These are phyloP conservation scores for Elsinoe ampelina DNA, from an alignment of 2,329 filamentous ascomycete genomes.

Conservation along the genomic window DNA sequence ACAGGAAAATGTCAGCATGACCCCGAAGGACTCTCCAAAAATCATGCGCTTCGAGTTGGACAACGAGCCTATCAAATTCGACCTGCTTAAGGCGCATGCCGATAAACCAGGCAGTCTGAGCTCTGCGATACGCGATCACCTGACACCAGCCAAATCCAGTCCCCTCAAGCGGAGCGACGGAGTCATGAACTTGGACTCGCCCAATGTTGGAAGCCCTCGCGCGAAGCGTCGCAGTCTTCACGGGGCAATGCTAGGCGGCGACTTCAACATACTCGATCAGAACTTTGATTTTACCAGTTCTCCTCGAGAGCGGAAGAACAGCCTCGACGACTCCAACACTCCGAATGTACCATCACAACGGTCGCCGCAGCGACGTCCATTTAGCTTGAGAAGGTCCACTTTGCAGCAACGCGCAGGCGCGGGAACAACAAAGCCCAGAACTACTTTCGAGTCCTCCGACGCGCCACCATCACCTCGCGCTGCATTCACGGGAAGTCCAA, in stretches of 20 bases:
- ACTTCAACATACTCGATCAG: conserved; percentile 71
- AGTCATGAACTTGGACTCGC: conserved; percentile 76
- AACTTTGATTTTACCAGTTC: conserved; percentile 24
- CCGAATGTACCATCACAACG: conserved; percentile 15
- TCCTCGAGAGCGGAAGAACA: conserved; percentile 17
- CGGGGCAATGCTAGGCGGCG: conserved; percentile 52
- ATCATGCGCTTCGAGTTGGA: conserved; percentile 29
- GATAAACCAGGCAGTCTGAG: conserved; percentile 35
- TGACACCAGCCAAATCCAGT: conserved; percentile 56
- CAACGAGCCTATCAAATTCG: conserved; percentile 40
- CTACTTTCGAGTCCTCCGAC: conserved; percentile 27
- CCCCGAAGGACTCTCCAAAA: conserved; percentile 20
- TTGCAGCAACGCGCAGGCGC: conserved; percentile 68
- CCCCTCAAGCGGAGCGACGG: conserved; percentile 88
- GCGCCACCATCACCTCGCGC: conserved; percentile 15
- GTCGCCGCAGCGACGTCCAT: conserved; percentile 27
- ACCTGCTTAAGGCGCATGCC: conserved; percentile 37
- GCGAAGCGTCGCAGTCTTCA: conserved; percentile 86
- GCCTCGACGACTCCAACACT: conserved; percentile 13
- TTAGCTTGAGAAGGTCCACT: conserved; percentile 65
- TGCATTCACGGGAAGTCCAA: conserved; percentile 18
- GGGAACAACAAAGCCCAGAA: conserved; percentile 30
- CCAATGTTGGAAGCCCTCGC: conserved; percentile 70
- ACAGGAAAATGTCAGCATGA: conserved; percentile 28
- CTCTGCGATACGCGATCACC: conserved; percentile 36